phyloP scores from a whole-genome alignment of 108 stramenopile species.

The Pseudonitzschia delicatissima region DNA sequence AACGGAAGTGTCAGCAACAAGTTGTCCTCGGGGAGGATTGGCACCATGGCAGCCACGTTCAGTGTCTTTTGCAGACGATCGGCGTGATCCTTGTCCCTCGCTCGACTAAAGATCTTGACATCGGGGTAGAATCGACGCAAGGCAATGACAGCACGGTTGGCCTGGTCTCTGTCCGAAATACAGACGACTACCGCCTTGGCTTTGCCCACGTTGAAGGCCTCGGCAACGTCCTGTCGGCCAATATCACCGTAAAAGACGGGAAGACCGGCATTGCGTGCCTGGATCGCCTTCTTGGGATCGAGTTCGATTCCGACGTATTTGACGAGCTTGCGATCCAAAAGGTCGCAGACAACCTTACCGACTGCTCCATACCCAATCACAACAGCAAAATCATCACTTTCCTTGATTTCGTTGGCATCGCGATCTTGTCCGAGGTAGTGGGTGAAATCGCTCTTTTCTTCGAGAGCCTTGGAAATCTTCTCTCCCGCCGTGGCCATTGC shows the following conservation, averaged over 20 bases:
- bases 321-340: constrained; percentile 91
- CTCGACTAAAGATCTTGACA: constrained; percentile 89
- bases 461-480: constrained; percentile 73
- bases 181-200: constrained; percentile 92
- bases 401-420: constrained; percentile 88
- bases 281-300: constrained; percentile 90
- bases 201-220: constrained; percentile 92
- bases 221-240: constrained; percentile 86
- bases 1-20: constrained; percentile 92
- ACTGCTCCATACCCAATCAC: constrained; percentile 95
- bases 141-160: constrained; percentile 89
- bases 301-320: constrained; percentile 93
- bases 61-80: constrained; percentile 83
- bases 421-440: constrained; percentile 89
- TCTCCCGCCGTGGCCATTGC: constrained; percentile 64
- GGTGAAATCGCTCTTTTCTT: constrained; percentile 80
- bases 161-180: constrained; percentile 81
- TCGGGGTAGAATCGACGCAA: constrained; percentile 88
- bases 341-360: constrained; percentile 92
- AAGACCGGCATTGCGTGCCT: constrained; percentile 90
- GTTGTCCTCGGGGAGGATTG: constrained; percentile 93
- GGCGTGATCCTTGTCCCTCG: constrained; percentile 87
- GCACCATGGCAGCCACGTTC: constrained; percentile 93
- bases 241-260: constrained; percentile 96
- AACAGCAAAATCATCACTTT: constrained; percentile 87